Percentiles rank a stretch among this genome's conserved stretches.
phyloP scores from a whole-genome alignment of 2,329 filamentous ascomycete genomes.

The Colletotrichum phormii region DNA sequence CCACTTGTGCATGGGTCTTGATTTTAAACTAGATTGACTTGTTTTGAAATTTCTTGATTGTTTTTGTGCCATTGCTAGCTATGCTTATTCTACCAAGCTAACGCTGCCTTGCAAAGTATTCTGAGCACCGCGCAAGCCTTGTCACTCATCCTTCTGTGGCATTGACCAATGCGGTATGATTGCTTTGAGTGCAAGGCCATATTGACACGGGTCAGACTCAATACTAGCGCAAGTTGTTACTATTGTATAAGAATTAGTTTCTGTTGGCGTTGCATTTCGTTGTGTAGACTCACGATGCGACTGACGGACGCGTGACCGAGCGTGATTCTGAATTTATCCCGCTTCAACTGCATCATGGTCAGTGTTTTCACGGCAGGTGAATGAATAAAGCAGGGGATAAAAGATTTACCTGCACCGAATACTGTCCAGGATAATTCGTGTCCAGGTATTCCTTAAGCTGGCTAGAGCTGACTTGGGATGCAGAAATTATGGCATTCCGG shows the following conservation, averaged over 20 bases:
- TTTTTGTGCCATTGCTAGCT: background rate
- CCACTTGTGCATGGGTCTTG: background rate
- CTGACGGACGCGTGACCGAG: background rate
- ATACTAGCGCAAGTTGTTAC: background rate
- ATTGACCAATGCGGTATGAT: background rate
- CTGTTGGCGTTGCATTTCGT: background rate
- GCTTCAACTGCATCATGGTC: background rate
- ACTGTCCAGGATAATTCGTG: constrained; percentile 9
- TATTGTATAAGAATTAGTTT: background rate
- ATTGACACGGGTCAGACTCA: background rate
- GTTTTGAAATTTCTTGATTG: background rate
- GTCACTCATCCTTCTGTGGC: background rate
- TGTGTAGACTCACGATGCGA: background rate
- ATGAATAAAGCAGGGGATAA: too few species aligned
- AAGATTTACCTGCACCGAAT: constrained; percentile 7
- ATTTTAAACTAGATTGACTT: background rate
- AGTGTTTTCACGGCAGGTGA: background rate
- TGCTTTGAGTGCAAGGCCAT: background rate
- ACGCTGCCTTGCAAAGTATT: background rate
- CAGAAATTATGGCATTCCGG: constrained; percentile 5
- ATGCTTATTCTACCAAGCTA: background rate
- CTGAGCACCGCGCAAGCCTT: background rate
- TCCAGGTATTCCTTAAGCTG: constrained; percentile 24
- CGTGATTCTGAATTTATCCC: constrained; percentile 20
- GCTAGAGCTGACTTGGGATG: constrained; percentile 18